These are phyloP conservation scores for Pseudovirgaria hyperparasitica DNA, from an alignment of 2,329 filamentous ascomycete species.

Conservation along the genomic window DNA sequence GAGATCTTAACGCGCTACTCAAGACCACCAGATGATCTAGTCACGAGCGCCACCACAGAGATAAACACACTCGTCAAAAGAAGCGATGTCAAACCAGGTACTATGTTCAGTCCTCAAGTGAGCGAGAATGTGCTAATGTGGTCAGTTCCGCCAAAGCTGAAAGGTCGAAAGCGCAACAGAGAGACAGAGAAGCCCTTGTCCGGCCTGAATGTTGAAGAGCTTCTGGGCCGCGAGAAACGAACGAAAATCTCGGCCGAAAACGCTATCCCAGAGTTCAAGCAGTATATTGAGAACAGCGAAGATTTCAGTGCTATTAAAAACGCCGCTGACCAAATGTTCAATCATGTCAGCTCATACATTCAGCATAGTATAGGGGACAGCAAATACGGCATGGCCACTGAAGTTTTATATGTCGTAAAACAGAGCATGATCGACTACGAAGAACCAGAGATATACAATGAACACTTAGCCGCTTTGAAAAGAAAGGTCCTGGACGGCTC, in stretches of 20 bases:
- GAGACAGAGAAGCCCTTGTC: conserved; percentile 73
- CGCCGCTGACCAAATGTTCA: conserved; percentile 61
- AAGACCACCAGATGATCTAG: conserved; percentile 53
- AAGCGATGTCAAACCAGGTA: conserved; percentile 75
- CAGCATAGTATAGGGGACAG: conserved; percentile 61
- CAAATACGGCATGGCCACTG: conserved; percentile 61
- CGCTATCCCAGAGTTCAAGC: conserved; percentile 82
- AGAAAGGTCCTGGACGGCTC: conserved; percentile 53
- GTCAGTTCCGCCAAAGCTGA: conserved; percentile 64
- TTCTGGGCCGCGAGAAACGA: conserved; percentile 51
- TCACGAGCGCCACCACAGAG: conserved; percentile 42
- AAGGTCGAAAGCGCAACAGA: conserved; percentile 52
- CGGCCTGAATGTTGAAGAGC: conserved; percentile 71
- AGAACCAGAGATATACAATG: conserved; percentile 64
- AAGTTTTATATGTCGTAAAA: conserved; percentile 65
- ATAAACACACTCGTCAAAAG: conserved; percentile 53
- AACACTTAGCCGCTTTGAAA: conserved; percentile 60
- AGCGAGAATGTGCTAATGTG: not conserved
- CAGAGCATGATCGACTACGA: conserved; percentile 66
- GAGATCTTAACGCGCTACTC: conserved; percentile 55
- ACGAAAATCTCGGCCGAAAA: conserved; percentile 54
- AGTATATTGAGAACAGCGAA: conserved; percentile 50
- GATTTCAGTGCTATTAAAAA: conserved; percentile 51
- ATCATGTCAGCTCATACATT: conserved; percentile 57
- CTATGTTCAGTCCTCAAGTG: conserved; percentile 11